These are phyloP conservation scores for Alternaria burnsii DNA, from an alignment of 2,329 filamentous ascomycete species.

Conservation along the genomic window DNA sequence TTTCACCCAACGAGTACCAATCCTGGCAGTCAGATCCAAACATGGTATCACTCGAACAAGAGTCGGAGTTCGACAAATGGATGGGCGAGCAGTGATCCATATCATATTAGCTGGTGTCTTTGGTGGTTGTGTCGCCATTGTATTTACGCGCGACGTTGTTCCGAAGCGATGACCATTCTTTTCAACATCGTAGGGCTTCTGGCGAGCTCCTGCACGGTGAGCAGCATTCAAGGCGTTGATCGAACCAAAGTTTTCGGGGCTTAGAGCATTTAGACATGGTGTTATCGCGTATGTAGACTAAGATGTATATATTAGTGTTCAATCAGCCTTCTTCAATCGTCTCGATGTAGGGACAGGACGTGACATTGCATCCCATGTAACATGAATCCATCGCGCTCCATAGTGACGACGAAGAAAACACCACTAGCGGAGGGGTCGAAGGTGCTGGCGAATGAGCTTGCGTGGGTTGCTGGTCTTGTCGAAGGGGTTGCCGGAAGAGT, in stretches of 20 bases:
- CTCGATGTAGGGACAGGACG: not conserved
- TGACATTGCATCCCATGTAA: not conserved
- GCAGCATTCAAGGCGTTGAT: constrained; percentile 18
- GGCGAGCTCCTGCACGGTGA: not conserved
- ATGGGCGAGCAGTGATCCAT: constrained; percentile 44
- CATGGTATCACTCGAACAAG: constrained; percentile 50
- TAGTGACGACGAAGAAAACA: not conserved
- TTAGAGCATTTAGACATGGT: constrained; percentile 17
- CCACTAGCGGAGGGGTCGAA: not conserved
- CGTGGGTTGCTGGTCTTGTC: constrained; percentile 11
- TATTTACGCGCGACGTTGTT: constrained; percentile 11
- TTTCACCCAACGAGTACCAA: constrained; percentile 39
- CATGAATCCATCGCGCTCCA: not conserved
- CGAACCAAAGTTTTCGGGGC: constrained; percentile 2
- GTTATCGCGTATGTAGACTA: constrained; percentile 14
- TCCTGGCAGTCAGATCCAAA: constrained; percentile 48
- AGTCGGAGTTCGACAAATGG: constrained; percentile 59
- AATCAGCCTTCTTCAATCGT: not conserved
- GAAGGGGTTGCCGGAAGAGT: constrained; percentile 22
- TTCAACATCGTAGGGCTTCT: constrained; percentile 4
- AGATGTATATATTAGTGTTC: constrained; percentile 9
- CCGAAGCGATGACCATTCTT: constrained; percentile 1
- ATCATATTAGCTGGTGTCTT: constrained; percentile 5
- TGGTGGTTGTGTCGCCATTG: constrained; percentile 1
- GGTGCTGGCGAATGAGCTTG: constrained; percentile 4